Evolutionary conservation across 768 basidiomycete genomes (phyloP), one percentile per base, ranked within the genome.

Genomic region (Leccinum subgranulosum): DNA sequence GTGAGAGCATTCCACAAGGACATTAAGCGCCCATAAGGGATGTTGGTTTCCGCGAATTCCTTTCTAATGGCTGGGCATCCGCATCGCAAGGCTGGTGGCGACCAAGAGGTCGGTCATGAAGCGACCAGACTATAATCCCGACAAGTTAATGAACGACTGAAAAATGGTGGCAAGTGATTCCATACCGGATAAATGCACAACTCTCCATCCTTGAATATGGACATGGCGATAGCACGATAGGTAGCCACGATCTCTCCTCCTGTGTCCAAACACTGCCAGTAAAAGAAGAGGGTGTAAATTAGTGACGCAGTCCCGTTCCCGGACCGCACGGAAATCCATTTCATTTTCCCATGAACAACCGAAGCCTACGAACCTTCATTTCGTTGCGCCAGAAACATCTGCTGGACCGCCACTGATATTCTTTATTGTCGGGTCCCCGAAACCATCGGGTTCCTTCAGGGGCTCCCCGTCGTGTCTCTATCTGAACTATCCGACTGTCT

Each of bases 101-200:
- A 72, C 69, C 23, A 71, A 36, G n/a, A 71, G 55, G 48, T 73
- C 66, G 10, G 48, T 58, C 69, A 69, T 65, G 39, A 59, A 65
- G 25, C 57, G 67, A 29, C 65, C 66, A 1, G 54, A 41, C 69
- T 73, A 53, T 25, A 9, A 60, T 33, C 4, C 15, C 8, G 46
- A 31, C 43, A 29, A 14, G 46, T 46, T 25, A 47, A 53, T 27
- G 36, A 36, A 27, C 31, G 15, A 17, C n/a, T 28, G 14, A 21
- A 25, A 31, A 55, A 50, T n/a, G 8, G 11, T 34, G 11, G 41
- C 10, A 23, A 23, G 19, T 2, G 6, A 19, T 19, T n/a, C 51
- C 69, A 4, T 62, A 70, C 69, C 49, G 65, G 69, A 55, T 73
- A 58, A 23, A 72, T 58, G 7, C 59, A 53, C 45, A 71, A 50